A percentile compares a stretch with the other conserved stretches of the same genome.
phyloP scores from a whole-genome alignment of 768 basidiomycete species.

The Myochromella boudieri region DNA sequence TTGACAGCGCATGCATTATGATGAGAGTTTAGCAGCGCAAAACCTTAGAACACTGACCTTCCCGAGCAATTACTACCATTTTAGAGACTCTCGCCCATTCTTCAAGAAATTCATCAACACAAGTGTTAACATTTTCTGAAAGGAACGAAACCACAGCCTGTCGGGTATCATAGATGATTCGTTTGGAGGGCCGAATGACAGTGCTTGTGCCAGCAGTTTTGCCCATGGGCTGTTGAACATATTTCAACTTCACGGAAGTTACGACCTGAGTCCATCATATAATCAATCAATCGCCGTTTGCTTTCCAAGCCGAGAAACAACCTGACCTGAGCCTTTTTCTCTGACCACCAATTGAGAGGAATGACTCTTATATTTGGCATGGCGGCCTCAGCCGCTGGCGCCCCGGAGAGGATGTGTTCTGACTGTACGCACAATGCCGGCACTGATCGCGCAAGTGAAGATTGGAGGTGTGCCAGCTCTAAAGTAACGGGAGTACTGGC shows the following conservation, averaged over 20 bases:
- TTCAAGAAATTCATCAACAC: constrained; percentile 87
- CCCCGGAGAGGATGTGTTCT: constrained; percentile 75
- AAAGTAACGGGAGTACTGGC: constrained; percentile 36
- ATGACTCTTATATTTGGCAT: constrained; percentile 91
- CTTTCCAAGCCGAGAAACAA: constrained; percentile 13
- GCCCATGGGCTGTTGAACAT: constrained; percentile 83
- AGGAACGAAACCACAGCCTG: constrained; percentile 89
- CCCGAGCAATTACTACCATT: constrained; percentile 90
- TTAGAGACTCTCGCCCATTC: constrained; percentile 93
- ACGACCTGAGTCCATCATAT: constrained; percentile 52
- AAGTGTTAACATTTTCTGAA: constrained; percentile 82
- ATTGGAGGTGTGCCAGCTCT: constrained; percentile 60
- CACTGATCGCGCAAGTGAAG: constrained; percentile 72
- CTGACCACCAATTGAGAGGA: constrained; percentile 90
- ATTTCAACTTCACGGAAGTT: constrained; percentile 88
- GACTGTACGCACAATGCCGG: constrained; percentile 85
- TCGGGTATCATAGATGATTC: constrained; percentile 86
- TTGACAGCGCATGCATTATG: constrained; percentile 25
- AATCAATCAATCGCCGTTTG: constrained; percentile 3
- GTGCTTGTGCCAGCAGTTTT: constrained; percentile 60
- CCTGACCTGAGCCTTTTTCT: constrained; percentile 60
- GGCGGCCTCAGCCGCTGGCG: constrained; percentile 86
- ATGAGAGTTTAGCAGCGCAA: constrained; percentile 4
- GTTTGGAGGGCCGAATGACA: constrained; percentile 80
- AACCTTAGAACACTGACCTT: constrained; percentile 50